Evolutionary conservation across 257 asterid genomes (phyloP).

Genomic region (Ilex asprella): DNA sequence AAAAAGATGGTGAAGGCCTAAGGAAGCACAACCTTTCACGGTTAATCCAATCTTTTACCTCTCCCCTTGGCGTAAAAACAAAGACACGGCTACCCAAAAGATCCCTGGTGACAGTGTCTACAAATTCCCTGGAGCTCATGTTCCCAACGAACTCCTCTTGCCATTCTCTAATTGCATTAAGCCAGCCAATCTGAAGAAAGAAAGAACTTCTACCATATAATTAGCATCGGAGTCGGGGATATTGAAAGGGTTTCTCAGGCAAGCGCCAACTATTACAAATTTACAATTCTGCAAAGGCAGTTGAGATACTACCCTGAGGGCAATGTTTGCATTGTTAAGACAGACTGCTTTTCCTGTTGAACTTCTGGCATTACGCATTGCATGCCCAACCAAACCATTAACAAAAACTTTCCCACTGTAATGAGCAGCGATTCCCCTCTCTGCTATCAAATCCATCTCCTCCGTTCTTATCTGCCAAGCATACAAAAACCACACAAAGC

Average conservation of each 20-base stretch:
- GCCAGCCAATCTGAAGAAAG: constrained; percentile 82
- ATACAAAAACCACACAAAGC: not conserved
- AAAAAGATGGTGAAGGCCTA: constrained; percentile 1
- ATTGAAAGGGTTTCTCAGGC: not conserved
- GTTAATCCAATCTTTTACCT: constrained; percentile 33
- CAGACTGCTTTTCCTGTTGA: constrained; percentile 57
- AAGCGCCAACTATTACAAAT: not conserved
- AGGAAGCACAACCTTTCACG: constrained; percentile 1
- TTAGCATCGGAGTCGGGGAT: constrained; percentile 12
- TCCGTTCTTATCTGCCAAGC: constrained; percentile 76
- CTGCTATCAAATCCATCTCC: constrained; percentile 90
- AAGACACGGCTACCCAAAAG: constrained; percentile 88
- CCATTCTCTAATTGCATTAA: constrained; percentile 96
- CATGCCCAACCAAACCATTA: constrained; percentile 78
- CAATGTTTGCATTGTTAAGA: constrained; percentile 83
- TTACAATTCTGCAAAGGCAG: constrained; percentile 14
- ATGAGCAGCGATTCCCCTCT: constrained; percentile 94
- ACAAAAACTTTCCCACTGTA: constrained; percentile 79
- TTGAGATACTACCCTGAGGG: constrained; percentile 63
- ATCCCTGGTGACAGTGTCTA: constrained; percentile 85
- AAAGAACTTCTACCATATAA: constrained; percentile 11
- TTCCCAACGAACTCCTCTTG: constrained; percentile 96
- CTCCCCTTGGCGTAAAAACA: constrained; percentile 96
- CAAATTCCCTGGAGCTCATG: constrained; percentile 95
- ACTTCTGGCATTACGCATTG: constrained; percentile 40